Evolutionary conservation across 768 basidiomycete species (phyloP), one percentile per base, ranked within the genome.

Genomic region (Leccinellum albellum): DNA sequence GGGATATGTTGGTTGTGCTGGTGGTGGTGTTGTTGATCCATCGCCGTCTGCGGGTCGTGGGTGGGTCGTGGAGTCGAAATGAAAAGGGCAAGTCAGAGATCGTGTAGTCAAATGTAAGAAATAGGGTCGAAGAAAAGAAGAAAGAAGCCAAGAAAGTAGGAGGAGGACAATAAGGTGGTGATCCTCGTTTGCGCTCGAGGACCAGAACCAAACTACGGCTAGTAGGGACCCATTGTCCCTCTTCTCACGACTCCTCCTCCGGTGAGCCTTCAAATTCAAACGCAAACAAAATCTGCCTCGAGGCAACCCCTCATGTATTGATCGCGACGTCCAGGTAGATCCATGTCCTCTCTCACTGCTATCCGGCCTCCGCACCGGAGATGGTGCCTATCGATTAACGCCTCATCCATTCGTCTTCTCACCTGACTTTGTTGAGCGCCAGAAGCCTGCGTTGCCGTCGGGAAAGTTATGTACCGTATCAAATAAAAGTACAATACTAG

Each of bases 1-100:
- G 73, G 75, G 62, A 84, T 78, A 56, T 73, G 70, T 32, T 74
- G 79, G 61, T 76, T 72, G 54, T 79, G 77, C 58, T 76, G 70
- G 28, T 72, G 70, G 31, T 72, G 70, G 40, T 72, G 72, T 59
- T 71, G 70, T 51, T 76, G 75, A 62, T 79, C 70, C 70, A 78
- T 66, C 70, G 78, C 17, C 17, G 31, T 60, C 78, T 79, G 64
- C 29, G 78, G 64, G 69, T 66, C 64, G 68, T 62, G 70, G 64
- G 61, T 64, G 70, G 67, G 62, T 72, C 69, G 70, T 72, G 65
- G 68, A 63, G 66, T 71, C 51, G 52, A 67, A 66, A 70, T 67
- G 66, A 72, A 71, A 67, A 67, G 71, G 74, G 65, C 62, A 73
- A 68, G 56, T 54, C 54, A 55, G 61, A 63, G 64, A 70, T 67